Percentiles rank a stretch among this genome's conserved stretches.
Evolutionary conservation across 2,329 filamentous ascomycete genomes (phyloP).

Genomic region (Chaetoscypha palmicola): DNA sequence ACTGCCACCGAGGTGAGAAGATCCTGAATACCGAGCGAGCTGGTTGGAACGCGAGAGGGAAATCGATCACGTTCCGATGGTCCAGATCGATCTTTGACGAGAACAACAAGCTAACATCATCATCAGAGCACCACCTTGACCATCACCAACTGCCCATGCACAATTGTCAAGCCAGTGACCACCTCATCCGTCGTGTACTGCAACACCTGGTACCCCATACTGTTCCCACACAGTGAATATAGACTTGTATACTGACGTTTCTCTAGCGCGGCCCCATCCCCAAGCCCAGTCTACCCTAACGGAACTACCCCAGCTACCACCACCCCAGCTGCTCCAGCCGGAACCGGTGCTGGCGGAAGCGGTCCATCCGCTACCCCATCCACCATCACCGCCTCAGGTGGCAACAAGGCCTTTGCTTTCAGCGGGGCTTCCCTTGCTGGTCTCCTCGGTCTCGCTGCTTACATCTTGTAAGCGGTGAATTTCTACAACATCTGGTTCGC

Average conservation of each 20-base stretch:
- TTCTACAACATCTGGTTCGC: slow-evolving; percentile 31
- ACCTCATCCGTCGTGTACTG: slow-evolving; percentile 33
- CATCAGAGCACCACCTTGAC: slow-evolving; percentile 25
- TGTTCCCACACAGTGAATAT: slow-evolving; percentile 17
- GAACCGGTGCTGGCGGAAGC: slow-evolving; percentile 18
- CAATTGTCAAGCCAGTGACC: slow-evolving; percentile 26
- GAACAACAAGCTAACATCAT: slow-evolving; percentile 11
- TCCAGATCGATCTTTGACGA: neutral
- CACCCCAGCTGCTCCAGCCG: slow-evolving; percentile 18
- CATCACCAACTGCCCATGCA: slow-evolving; percentile 29
- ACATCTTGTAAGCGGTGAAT: slow-evolving; percentile 30
- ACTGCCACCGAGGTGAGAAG: slow-evolving; percentile 40
- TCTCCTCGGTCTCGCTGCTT: slow-evolving; percentile 51
- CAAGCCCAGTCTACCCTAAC: slow-evolving; percentile 21
- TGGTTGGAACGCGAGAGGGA: neutral
- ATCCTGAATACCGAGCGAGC: neutral
- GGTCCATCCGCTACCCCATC: slow-evolving; percentile 29
- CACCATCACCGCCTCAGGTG: slow-evolving; percentile 45
- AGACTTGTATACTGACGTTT: slow-evolving; percentile 14
- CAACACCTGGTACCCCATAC: slow-evolving; percentile 43
- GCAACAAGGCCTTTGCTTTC: slow-evolving; percentile 48
- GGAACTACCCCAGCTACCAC: slow-evolving; percentile 19
- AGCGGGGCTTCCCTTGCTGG: slow-evolving; percentile 54
- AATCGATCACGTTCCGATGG: neutral
- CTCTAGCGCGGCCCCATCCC: slow-evolving; percentile 16